Evolutionary conservation across 2,329 filamentous ascomycete genomes (phyloP).

Genomic region (Nigrospora oryzae): DNA sequence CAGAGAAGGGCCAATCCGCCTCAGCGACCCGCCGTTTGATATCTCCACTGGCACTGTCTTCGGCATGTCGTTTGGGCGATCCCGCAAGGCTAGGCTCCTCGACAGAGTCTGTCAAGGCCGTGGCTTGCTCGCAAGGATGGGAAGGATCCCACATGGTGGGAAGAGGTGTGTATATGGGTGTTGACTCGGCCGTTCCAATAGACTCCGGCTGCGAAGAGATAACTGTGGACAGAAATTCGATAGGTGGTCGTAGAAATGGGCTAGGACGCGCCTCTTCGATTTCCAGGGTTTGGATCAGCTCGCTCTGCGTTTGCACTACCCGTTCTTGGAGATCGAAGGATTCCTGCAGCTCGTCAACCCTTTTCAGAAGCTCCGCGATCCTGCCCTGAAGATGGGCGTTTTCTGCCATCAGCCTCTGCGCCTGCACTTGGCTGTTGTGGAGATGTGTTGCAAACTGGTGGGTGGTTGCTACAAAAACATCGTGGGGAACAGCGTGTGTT

Average conservation of each 20-base stretch:
- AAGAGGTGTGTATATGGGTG: too few relatives aligned
- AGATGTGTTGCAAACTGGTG: background rate
- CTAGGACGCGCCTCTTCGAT: background rate
- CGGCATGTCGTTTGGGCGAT: background rate
- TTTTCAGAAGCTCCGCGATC: background rate
- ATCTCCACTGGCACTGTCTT: background rate
- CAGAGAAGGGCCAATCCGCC: background rate
- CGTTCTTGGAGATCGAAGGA: background rate
- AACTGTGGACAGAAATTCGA: background rate
- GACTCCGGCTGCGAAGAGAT: background rate
- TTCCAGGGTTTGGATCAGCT: background rate
- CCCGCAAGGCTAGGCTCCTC: background rate
- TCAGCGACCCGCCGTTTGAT: background rate
- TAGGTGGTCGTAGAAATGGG: background rate
- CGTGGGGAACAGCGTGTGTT: background rate
- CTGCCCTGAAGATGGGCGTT: background rate
- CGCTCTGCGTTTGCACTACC: background rate
- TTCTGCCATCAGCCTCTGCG: background rate
- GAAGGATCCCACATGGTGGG: too few relatives aligned
- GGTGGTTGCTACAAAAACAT: background rate
- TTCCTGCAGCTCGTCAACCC: background rate
- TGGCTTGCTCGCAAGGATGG: background rate
- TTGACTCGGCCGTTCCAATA: background rate
- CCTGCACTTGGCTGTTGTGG: background rate
- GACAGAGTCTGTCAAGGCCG: background rate